phyloP scores from a whole-genome alignment of 495 filamentous ascomycete species.

The Neurospora africana region DNA sequence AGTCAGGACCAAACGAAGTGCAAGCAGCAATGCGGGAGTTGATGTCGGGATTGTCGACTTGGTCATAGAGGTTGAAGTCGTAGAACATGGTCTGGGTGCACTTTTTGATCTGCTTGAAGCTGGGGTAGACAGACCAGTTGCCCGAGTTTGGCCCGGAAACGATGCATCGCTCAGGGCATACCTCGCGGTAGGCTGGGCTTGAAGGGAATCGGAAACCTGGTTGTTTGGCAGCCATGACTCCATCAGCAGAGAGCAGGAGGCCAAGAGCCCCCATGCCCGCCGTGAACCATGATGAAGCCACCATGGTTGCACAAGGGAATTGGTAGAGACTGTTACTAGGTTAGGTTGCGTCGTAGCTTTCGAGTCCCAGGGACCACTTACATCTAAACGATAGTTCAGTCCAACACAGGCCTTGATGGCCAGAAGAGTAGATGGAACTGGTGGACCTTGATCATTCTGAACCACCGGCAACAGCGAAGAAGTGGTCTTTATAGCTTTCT shows the following conservation, averaged over 20 bases:
- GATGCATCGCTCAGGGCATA: conserved; percentile 24
- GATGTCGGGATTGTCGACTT: conserved; percentile 18
- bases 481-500: not conserved
- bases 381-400: not conserved
- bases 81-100: conserved; percentile 25
- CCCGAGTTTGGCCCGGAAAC: conserved; percentile 18
- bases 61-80: conserved; percentile 22
- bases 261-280: not conserved
- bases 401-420: not conserved
- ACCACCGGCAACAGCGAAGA: not conserved
- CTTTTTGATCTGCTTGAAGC: conserved; percentile 12
- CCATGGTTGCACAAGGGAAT: not conserved
- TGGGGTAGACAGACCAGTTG: conserved; percentile 27
- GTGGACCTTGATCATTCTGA: not conserved
- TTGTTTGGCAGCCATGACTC: not conserved
- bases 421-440: not conserved
- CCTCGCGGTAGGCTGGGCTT: not conserved
- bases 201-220: not conserved
- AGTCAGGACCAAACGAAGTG: conserved; percentile 16
- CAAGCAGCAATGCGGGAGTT: conserved; percentile 25
- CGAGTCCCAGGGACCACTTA: not conserved
- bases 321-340: not conserved
- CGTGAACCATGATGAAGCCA: not conserved
- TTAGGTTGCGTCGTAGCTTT: not conserved
- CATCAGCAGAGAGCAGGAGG: not conserved